Conservation (phyloP, 768 basidiomycete species). For the Asterophora lycoperdoides region DNA sequence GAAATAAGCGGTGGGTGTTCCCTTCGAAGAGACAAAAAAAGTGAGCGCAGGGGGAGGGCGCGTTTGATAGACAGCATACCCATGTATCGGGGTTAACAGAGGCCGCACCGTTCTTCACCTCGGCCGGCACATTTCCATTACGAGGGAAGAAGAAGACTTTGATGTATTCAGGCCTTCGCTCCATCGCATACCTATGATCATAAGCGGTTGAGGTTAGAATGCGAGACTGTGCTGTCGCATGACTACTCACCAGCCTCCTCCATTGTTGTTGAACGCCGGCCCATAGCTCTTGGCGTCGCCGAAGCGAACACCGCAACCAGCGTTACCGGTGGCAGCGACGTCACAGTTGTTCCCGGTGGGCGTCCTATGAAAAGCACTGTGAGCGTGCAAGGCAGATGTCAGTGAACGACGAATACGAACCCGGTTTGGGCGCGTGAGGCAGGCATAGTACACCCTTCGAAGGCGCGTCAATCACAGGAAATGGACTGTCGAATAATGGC, state of each 20-base stretch:
- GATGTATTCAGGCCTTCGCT: conserved; percentile 52
- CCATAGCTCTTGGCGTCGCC: conserved; percentile 47
- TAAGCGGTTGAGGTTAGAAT: background rate
- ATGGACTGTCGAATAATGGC: conserved; percentile 47
- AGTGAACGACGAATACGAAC: conserved; percentile 22
- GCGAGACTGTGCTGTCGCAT: background rate
- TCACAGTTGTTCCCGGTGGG: conserved; percentile 45
- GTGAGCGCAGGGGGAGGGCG: no score
- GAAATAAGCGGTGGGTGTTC: conserved; percentile 58
- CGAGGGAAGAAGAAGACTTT: conserved; percentile 75
- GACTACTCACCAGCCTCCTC: conserved; percentile 54
- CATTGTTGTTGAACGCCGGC: conserved; percentile 50
- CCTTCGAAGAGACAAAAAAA: conserved; percentile 29
- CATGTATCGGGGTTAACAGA: conserved; percentile 48
- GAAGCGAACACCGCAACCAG: conserved; percentile 52
- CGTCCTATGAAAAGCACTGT: conserved; percentile 29
- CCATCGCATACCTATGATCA: conserved; percentile 55
- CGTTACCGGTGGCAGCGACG: conserved; percentile 41
- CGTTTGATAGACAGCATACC: conserved; percentile 30
- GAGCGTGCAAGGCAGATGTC: background rate
- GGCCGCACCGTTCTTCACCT: conserved; percentile 37
- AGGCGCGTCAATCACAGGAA: conserved; percentile 24
- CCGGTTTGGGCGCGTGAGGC: conserved; percentile 40
- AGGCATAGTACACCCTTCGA: conserved; percentile 52
- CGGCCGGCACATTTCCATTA: conserved; percentile 44